Base-by-base conservation (phyloP, 179 eudicot species). In the Drosera spatulata region DNA sequence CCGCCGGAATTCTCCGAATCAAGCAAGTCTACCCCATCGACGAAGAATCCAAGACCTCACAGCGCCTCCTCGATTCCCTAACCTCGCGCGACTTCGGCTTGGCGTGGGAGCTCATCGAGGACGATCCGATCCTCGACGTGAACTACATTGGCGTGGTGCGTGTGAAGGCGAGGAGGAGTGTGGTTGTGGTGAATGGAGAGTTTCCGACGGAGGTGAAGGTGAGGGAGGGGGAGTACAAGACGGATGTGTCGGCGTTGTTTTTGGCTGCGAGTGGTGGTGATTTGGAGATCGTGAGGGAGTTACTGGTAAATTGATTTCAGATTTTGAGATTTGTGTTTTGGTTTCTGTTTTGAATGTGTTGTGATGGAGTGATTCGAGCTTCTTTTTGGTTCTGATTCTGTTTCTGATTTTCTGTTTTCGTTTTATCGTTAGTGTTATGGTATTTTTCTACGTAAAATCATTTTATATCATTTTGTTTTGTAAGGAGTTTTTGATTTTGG, bases 231-330 rank as follows among this genome's bases (percentile, higher is more conserved):
- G 87, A 84, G 73, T 76, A 88, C 60, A 78, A 69, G 62, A 76
- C 89, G 10, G 98, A 91, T 52, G 98, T 83, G 49, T 88, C 96
- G 60, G 73, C 96, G 3, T 66, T 91, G 75, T 91, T 91, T 64
- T 69, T 88, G 22, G 91, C 95, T 33, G 87, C 69, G 68, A 85
- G 79, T 62, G 66, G 68, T 49, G 96, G 95, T 11, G 75, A 78
- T 52, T 48, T 71, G 63, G 49, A 66, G 59, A 80, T 91, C 63
- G 84, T 86, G 7, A 75, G 85, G 61, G 74, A 71, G 50, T 65
- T 91, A 59, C 89, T 90, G 93, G 97, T 90, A 78, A 70, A n/a
- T 51, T 43, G 7, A 41, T 41, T 62, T 46, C 4, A 46, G n/a
- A 52, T 52, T 12, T 52, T 46, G 50, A 46, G n/a, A 52, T 52